phyloP scores from a whole-genome alignment of 2,329 filamentous ascomycete genomes.

The Didymellaceae sp. region DNA sequence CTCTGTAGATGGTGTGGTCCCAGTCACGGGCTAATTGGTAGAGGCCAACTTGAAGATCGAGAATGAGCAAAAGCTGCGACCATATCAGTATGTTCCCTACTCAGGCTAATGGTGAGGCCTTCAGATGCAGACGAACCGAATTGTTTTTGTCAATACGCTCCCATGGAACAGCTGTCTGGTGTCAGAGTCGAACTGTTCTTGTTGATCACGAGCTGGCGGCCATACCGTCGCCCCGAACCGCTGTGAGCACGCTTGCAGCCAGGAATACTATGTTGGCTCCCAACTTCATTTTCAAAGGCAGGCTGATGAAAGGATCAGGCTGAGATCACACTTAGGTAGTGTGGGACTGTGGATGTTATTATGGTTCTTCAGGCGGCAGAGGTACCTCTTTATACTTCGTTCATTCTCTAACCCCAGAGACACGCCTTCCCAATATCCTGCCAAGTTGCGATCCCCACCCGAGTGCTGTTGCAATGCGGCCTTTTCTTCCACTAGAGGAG shows the following conservation, averaged over 20 bases:
- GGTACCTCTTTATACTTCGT: too few species aligned
- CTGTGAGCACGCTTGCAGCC: conserved; percentile 37
- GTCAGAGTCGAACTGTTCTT: conserved; percentile 21
- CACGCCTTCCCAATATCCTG: too few species aligned
- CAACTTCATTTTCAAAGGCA: conserved; percentile 41
- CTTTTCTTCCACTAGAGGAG: background rate
- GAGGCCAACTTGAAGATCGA: conserved; percentile 67
- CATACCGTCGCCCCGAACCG: conserved; percentile 42
- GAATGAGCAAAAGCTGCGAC: conserved; percentile 60
- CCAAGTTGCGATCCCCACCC: too few species aligned
- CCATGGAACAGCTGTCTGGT: conserved; percentile 43
- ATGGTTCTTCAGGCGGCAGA: too few species aligned
- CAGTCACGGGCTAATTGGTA: conserved; percentile 70
- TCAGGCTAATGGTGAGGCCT: background rate
- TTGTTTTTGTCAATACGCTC: conserved; percentile 53
- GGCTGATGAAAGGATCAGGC: too few species aligned
- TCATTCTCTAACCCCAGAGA: too few species aligned
- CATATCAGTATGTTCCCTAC: background rate
- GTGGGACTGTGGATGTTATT: too few species aligned
- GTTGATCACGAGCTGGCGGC: background rate
- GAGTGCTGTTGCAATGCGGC: too few species aligned
- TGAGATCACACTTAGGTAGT: too few species aligned
- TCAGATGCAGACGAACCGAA: conserved; percentile 31
- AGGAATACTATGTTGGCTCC: conserved; percentile 33
- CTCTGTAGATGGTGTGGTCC: conserved; percentile 67